These are phyloP conservation scores for Heterobasidion occidentale DNA, from an alignment of 1,284 basidiomycete species.

Conservation along the genomic window DNA sequence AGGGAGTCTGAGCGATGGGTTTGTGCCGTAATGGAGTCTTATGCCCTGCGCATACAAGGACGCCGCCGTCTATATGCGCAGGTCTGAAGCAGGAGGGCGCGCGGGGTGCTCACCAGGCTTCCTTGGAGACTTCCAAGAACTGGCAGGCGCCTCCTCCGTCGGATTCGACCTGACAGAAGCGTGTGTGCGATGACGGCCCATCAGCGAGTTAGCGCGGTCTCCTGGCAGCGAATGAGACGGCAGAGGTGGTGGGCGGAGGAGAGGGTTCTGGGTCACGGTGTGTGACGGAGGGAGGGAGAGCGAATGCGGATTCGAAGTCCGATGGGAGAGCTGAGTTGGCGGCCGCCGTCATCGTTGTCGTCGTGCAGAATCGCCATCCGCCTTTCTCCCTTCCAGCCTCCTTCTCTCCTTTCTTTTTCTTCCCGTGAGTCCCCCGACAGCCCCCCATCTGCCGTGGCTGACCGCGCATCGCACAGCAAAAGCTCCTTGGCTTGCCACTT, in stretches of 20 bases:
- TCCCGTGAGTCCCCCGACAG: neutral
- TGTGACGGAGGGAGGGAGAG: too few relatives aligned
- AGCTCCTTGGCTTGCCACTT: neutral
- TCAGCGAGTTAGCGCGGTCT: neutral
- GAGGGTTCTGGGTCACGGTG: too few relatives aligned
- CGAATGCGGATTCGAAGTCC: neutral
- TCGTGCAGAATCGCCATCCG: neutral
- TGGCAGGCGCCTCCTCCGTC: neutral
- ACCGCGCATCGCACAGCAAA: neutral
- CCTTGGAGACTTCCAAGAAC: neutral
- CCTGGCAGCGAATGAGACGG: too few relatives aligned
- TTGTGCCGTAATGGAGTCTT: neutral
- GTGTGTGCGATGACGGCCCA: neutral
- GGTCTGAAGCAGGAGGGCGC: neutral
- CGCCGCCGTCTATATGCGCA: neutral
- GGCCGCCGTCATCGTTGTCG: neutral
- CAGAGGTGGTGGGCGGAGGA: too few relatives aligned
- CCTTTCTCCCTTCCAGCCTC: neutral
- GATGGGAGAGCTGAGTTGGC: neutral
- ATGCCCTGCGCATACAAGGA: neutral
- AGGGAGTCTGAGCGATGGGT: neutral
- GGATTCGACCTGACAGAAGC: neutral
- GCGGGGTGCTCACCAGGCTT: neutral
- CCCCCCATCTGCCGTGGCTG: too few relatives aligned
- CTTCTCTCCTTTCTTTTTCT: neutral